Evolutionary conservation across 2,329 filamentous ascomycete species (phyloP), one percentile per base, ranked within the genome.

Genomic region (Monosporascus sp.): DNA sequence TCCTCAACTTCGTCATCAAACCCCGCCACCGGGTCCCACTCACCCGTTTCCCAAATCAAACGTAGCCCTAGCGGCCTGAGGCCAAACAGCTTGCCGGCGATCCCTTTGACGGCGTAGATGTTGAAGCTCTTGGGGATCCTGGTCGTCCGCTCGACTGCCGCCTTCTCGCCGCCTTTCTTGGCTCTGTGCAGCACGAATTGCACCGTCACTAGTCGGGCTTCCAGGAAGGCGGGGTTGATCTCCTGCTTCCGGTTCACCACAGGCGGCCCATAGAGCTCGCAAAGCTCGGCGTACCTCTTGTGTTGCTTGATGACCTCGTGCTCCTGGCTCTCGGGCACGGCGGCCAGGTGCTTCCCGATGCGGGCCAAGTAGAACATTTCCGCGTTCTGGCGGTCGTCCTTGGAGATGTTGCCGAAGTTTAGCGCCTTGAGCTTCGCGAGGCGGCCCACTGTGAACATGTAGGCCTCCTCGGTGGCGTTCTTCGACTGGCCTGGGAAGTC

Each of bases 331-430:
- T 82, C 77, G 0, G 82, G 74, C 0, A 83, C 79, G 3, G 77
- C 73, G 1, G 84, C 79, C 39, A 97, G 75, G 66, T 94, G 89
- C 57, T 85, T 85, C 11, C 82, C 88, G 54, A 97, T 94, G 51
- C 88, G 82, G 1, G 87, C 89, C 11, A 97, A 82, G 68, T 99
- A 99, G 69, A 96, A 99, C 64, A 93, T 86, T 62, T 97, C 94
- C 5, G 91, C 91, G 64, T 97, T 94, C 51, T 83, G 78, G 18
- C 93, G 84, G 67, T 97, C 92, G 43, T 86, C 82, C 1, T 76
- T 62, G 0, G 85, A 85, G 60, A 97, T 85, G 17, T 75, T 73
- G 57, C 85, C 85, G 67, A 89, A 90, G 67, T 94, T 94, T 31
- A 97, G 78, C 1, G 76, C 77, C 50, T 79, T 79, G 9, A 97